These are phyloP conservation scores for Nevesoporus exiguus DNA, from an alignment of 768 basidiomycete species.

Conservation along the genomic window DNA sequence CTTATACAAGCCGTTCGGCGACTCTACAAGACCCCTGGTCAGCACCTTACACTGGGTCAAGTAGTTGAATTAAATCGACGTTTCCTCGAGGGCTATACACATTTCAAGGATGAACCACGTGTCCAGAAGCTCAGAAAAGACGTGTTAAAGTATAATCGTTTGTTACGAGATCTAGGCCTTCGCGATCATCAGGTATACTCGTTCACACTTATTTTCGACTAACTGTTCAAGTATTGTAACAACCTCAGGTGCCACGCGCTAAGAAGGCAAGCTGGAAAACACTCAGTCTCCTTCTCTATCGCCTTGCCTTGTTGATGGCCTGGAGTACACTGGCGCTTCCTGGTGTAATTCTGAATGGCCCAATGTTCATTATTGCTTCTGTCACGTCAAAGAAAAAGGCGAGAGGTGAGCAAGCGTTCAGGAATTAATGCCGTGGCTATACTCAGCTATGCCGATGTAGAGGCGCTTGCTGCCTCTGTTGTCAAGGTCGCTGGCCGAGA, in stretches of 20 bases:
- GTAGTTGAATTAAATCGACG: conserved; percentile 93
- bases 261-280: conserved; percentile 86
- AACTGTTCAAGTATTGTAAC: not conserved
- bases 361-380: conserved; percentile 89
- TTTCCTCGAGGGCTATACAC: conserved; percentile 87
- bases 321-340: conserved; percentile 89
- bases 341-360: conserved; percentile 86
- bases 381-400: conserved; percentile 86
- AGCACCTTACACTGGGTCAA: conserved; percentile 90
- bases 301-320: conserved; percentile 66
- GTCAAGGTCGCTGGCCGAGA: conserved; percentile 97
- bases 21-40: conserved; percentile 90
- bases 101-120: conserved; percentile 90
- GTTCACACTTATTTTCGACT: not conserved
- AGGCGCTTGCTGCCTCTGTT: conserved; percentile 91
- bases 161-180: conserved; percentile 83
- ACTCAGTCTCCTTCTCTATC: conserved; percentile 77
- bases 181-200: conserved; percentile 82
- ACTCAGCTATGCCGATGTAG: conserved; percentile 37
- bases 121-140: conserved; percentile 76
- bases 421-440: not conserved
- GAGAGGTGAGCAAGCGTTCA: conserved; percentile 51
- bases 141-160: conserved; percentile 87
- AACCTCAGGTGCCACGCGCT: conserved; percentile 74
- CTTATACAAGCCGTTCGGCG: conserved; percentile 94